These are phyloP conservation scores for Epichloe gansuensis DNA, from an alignment of 2,329 filamentous ascomycete genomes.

Conservation along the genomic window DNA sequence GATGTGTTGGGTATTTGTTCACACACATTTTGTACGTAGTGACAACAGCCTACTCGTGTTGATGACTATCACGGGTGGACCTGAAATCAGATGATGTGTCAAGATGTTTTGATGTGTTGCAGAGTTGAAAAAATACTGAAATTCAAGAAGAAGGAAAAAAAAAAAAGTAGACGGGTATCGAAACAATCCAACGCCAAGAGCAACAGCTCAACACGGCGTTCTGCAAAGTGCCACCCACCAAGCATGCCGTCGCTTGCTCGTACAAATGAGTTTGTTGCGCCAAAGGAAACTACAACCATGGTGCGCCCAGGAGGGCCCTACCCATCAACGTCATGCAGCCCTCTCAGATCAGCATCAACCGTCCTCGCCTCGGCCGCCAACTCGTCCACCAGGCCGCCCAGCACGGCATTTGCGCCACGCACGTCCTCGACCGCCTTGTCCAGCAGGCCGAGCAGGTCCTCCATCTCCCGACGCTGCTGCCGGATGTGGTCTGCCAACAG, in stretches of 20 bases:
- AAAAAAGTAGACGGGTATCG: neutral
- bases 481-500: constrained; percentile 37
- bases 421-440: constrained; percentile 42
- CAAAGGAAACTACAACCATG: too few species aligned
- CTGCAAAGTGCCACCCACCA: neutral
- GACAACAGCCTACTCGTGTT: neutral
- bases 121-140: too few species aligned
- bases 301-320: neutral
- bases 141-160: neutral
- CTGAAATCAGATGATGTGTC: too few species aligned
- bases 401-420: constrained; percentile 35
- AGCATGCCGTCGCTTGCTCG: too few species aligned
- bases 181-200: neutral
- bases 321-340: neutral
- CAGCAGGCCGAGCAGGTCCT: constrained; percentile 33
- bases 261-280: too few species aligned
- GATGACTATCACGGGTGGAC: too few species aligned
- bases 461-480: constrained; percentile 42
- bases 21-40: neutral
- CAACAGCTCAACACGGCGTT: neutral
- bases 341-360: constrained; percentile 4
- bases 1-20: neutral
- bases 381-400: constrained; percentile 33
- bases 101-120: too few species aligned
- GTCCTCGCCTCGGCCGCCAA: constrained; percentile 37